These are phyloP conservation scores for Omphalea diandra DNA, from an alignment of 441 rosid genomes.

Conservation along the genomic window DNA sequence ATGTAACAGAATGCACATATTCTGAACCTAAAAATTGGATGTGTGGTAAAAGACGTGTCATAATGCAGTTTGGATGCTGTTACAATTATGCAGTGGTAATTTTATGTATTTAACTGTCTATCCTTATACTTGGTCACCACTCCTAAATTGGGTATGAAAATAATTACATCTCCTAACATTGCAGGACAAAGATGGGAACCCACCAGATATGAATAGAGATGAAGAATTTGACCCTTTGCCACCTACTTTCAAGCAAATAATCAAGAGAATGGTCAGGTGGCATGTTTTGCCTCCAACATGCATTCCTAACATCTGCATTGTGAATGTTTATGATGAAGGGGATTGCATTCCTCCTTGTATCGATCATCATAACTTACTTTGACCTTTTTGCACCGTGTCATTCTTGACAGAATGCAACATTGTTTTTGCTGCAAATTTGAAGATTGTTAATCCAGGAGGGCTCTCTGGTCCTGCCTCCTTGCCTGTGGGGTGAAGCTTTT, in stretches of 20 bases:
- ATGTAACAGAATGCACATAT: constrained; percentile 35
- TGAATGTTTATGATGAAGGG: constrained; percentile 68
- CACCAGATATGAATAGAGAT: constrained; percentile 52
- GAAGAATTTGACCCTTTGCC: constrained; percentile 68
- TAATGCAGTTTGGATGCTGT: constrained; percentile 50
- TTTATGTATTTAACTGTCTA: neutral
- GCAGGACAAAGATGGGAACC: constrained; percentile 61
- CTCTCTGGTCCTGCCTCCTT: constrained; percentile 52
- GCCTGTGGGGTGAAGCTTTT: constrained; percentile 50
- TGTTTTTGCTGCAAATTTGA: constrained; percentile 55
- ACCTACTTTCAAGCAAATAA: constrained; percentile 51
- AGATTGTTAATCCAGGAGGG: constrained; percentile 51
- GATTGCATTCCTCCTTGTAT: constrained; percentile 78
- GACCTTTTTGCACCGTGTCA: constrained; percentile 67
- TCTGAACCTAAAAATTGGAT: constrained; percentile 49
- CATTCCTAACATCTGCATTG: constrained; percentile 69
- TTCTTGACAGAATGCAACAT: constrained; percentile 56
- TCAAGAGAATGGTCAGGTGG: constrained; percentile 60
- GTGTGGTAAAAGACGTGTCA: constrained; percentile 48
- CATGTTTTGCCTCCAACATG: constrained; percentile 58
- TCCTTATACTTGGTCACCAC: neutral
- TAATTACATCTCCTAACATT: neutral
- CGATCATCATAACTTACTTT: constrained; percentile 60
- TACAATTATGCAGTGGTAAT: constrained; percentile 44
- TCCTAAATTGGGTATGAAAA: neutral